These are phyloP conservation scores for Ocimum tenuiflorum DNA, from an alignment of 257 asterid species.

Conservation along the genomic window DNA sequence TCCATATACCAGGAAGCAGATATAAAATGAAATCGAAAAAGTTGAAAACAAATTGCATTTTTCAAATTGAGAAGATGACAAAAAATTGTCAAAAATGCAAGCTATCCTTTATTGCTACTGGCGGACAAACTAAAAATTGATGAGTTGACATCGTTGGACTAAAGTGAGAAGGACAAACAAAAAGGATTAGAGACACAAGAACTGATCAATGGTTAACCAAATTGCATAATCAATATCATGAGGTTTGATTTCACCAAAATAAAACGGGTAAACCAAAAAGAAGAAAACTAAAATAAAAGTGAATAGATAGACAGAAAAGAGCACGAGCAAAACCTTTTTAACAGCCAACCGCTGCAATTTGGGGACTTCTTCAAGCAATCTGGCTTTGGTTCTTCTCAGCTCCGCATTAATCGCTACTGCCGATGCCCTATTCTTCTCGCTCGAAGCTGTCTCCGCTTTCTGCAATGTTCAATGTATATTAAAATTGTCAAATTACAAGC, in stretches of 20 bases:
- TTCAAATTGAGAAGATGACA: neutral
- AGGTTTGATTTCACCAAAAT: neutral
- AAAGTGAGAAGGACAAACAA: neutral
- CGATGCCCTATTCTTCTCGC: slow-evolving; percentile 78
- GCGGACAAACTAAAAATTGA: neutral
- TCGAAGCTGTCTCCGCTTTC: slow-evolving; percentile 81
- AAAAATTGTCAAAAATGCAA: neutral
- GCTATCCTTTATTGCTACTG: neutral
- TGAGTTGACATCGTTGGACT: neutral
- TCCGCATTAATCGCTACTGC: slow-evolving; percentile 90
- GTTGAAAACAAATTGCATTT: neutral
- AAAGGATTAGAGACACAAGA: neutral
- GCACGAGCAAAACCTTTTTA: slow-evolving; percentile 44
- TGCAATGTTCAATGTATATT: slow-evolving; percentile 9
- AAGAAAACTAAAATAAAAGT: too few species aligned
- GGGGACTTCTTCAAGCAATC: slow-evolving; percentile 77
- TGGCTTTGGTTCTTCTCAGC: slow-evolving; percentile 84
- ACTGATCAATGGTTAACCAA: neutral
- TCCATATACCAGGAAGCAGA: neutral
- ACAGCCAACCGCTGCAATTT: slow-evolving; percentile 87
- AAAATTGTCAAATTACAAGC: neutral
- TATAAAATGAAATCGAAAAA: neutral
- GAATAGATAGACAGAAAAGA: too few species aligned
- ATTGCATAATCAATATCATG: neutral
- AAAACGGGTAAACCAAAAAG: neutral